Evolutionary conservation across 1,284 basidiomycete genomes (phyloP), one percentile per base, ranked within the genome.

Genomic region (Coniferiporia sulphurascens): DNA sequence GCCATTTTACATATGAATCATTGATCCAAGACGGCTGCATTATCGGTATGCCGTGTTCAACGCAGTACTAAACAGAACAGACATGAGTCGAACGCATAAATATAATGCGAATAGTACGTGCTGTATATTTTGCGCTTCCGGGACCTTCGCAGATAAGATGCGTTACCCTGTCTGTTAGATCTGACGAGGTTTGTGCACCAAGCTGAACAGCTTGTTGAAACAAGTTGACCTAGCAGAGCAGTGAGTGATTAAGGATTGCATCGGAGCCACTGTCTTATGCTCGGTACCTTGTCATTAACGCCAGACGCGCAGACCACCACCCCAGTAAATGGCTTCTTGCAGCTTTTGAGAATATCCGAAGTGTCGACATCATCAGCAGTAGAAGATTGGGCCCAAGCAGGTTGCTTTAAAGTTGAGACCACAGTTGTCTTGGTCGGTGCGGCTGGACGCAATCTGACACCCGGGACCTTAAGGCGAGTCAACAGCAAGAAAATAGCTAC

Each of bases 111-210:
- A 52, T 48, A 41, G 48, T 19, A 70, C 79, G 53, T 45, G 82
- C 89, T 69, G 69, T 74, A 68, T 93, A 93, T 69, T 94, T 94
- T n/a, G 85, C 79, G 22, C 89, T 85, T 5, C 87, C 88, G 62
- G 87, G 84, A 15, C 74, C 73, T 32, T 73, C 75, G 0, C 91
- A 88, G 49, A 94, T 75, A 41, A 94, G 78, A 72, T 94, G 91
- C 0, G 91, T 93, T 32, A 91, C 87, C 54, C 78, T 79, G 69
- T 91, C 88, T 0, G 89, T 93, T 57, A 94, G 84, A 58, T 88
- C 85, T 19, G 73, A 79, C 8, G 81, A 76, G 48, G 81, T 77
- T 27, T 76, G 73, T 13, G 89, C 91, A 13, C 91, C 92, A 7
- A 93, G 83, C 67, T 90, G 85, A 32, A 83, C 70, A 1, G 88